Evolutionary conservation across 495 filamentous ascomycete genomes (phyloP).

Genomic region (Stereocaulon alpinum): DNA sequence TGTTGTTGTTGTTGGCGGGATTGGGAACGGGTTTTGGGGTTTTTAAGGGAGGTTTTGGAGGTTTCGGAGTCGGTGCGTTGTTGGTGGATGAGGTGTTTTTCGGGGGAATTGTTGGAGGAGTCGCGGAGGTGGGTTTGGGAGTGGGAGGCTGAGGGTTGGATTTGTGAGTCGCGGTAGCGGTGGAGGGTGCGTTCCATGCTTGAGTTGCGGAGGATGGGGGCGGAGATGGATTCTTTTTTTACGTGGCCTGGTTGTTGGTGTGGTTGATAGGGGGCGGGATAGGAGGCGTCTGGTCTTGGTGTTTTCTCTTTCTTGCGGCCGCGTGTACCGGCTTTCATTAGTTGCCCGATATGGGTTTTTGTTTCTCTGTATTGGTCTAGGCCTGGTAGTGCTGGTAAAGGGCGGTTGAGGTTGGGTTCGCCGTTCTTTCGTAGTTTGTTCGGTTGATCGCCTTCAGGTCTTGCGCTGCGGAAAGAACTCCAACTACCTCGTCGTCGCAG

Average conservation of each 20-base stretch:
- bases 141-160: not conserved
- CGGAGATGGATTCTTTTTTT: constrained; percentile 14
- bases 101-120: not conserved
- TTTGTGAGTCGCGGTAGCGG: constrained; percentile 11
- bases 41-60: not conserved
- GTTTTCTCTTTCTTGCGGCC: constrained; percentile 13
- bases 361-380: constrained; percentile 23
- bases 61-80: not conserved
- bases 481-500: constrained; percentile 22
- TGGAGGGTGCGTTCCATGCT: constrained; percentile 14
- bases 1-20: constrained; percentile 5
- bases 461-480: constrained; percentile 23
- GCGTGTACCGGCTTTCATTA: constrained; percentile 17
- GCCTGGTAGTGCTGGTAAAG: constrained; percentile 23
- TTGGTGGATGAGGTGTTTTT: not conserved
- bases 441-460: constrained; percentile 15
- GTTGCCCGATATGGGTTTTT: constrained; percentile 22
- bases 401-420: constrained; percentile 21
- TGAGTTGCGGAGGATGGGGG: constrained; percentile 9
- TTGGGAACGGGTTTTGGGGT: constrained; percentile 2
- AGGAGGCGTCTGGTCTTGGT: not conserved
- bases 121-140: constrained; percentile 1
- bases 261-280: constrained; percentile 9
- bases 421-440: constrained; percentile 15
- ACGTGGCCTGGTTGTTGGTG: constrained; percentile 10